Evolutionary conservation across 257 asterid genomes (phyloP).

Genomic region (Perilla frutescens): DNA sequence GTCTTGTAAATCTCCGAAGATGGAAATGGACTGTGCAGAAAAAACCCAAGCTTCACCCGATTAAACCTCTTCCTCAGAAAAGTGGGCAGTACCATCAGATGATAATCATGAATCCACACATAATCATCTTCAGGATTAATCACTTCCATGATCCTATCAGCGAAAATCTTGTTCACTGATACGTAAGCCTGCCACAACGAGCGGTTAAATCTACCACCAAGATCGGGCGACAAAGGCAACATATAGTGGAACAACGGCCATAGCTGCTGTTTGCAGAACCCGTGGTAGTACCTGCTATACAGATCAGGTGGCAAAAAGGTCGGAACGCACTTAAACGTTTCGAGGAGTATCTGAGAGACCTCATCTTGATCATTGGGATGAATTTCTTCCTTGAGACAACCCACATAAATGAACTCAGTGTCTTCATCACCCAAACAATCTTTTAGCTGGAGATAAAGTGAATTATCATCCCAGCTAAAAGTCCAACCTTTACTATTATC

Average conservation of each 20-base stretch:
- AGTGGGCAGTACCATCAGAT: too few relatives aligned
- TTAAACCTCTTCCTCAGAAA: too few relatives aligned
- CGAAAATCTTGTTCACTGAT: slow-evolving; percentile 86
- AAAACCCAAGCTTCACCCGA: too few relatives aligned
- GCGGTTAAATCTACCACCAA: slow-evolving; percentile 82
- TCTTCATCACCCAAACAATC: slow-evolving; percentile 79
- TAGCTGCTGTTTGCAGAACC: slow-evolving; percentile 83
- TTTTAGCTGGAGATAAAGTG: slow-evolving; percentile 73
- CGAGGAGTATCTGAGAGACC: slow-evolving; percentile 82
- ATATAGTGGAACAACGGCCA: slow-evolving; percentile 94
- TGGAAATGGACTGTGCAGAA: too few relatives aligned
- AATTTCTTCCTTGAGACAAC: slow-evolving; percentile 84
- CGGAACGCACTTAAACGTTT: slow-evolving; percentile 78
- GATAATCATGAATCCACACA: too few relatives aligned
- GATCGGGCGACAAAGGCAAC: slow-evolving; percentile 86
- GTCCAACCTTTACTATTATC: slow-evolving; percentile 65
- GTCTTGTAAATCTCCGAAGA: slow-evolving; percentile 87
- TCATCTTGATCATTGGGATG: slow-evolving; percentile 87
- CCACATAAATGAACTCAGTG: slow-evolving; percentile 77
- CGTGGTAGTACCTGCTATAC: slow-evolving; percentile 71
- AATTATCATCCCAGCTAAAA: slow-evolving; percentile 85
- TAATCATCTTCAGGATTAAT: too few relatives aligned
- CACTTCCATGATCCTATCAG: slow-evolving; percentile 57
- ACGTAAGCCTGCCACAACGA: slow-evolving; percentile 88
- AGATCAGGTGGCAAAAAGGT: slow-evolving; percentile 81